Evolutionary conservation across 805 yeast genomes (phyloP).

Genomic region (Schizosaccharomyces osmophilus): DNA sequence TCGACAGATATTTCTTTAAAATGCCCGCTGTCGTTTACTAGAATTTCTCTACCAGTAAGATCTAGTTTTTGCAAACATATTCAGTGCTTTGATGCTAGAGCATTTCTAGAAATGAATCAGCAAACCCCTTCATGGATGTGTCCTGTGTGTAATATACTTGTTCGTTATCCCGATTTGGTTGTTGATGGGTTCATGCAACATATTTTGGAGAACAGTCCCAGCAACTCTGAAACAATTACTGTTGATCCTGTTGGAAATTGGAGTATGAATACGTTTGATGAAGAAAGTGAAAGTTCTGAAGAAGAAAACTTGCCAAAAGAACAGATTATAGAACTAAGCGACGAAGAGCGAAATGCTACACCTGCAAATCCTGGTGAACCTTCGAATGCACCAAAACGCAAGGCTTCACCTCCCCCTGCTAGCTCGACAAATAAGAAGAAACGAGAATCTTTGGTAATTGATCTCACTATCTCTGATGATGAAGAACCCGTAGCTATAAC

Average conservation of each 20-base stretch:
- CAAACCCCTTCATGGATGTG: conserved; percentile 75
- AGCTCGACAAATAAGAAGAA: neutral
- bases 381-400: neutral
- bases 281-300: conserved; percentile 1
- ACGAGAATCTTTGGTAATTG: conserved; percentile 6
- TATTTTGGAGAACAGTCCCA: conserved; percentile 28
- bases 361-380: conserved; percentile 4
- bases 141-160: conserved; percentile 43
- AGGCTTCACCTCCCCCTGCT: neutral
- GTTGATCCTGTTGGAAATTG: conserved; percentile 54
- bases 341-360: neutral
- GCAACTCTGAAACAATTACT: conserved; percentile 38
- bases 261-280: conserved; percentile 17
- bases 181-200: conserved; percentile 35
- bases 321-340: neutral
- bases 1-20: conserved; percentile 40
- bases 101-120: conserved; percentile 48
- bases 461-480: conserved; percentile 8
- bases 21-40: conserved; percentile 54
- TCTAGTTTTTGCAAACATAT: conserved; percentile 52
- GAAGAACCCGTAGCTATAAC: conserved; percentile 3
- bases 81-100: conserved; percentile 66
- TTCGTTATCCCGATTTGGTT: conserved; percentile 34
- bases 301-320: neutral
- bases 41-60: conserved; percentile 49